Conservation (phyloP, 192 early-diverging fungal genomes). For the Tieghemiomyces parasiticus region DNA sequence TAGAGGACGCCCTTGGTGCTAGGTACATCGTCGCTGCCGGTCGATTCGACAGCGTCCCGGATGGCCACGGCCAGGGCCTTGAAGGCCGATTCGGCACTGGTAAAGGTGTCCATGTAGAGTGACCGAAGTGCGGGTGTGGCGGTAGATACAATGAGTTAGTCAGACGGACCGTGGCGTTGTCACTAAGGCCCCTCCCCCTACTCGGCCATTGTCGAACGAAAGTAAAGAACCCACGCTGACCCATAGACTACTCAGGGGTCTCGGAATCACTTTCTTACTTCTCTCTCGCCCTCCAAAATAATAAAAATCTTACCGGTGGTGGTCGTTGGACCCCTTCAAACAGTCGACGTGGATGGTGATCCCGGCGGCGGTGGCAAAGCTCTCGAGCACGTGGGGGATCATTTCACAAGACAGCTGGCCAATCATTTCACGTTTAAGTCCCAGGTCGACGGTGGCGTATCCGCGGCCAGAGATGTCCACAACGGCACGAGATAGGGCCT, state of each 20-base stretch:
- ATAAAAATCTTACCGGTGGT: conserved; percentile 65
- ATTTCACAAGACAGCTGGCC: conserved; percentile 89
- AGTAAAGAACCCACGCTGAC: too few relatives aligned
- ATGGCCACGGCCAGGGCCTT: conserved; percentile 95
- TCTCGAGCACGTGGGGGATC: conserved; percentile 93
- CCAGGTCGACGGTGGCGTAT: conserved; percentile 64
- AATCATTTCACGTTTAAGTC: conserved; percentile 81
- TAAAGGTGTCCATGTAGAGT: conserved; percentile 6
- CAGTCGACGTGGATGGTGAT: conserved; percentile 96
- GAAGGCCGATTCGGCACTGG: conserved; percentile 90
- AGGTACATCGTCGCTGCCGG: conserved; percentile 80
- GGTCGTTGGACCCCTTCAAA: conserved; percentile 90
- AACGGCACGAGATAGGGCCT: conserved; percentile 87
- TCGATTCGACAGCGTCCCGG: conserved; percentile 66
- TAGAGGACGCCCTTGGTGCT: conserved; percentile 88
- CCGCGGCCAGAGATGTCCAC: conserved; percentile 96
- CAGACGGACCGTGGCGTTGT: too few relatives aligned
- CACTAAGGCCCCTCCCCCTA: too few relatives aligned
- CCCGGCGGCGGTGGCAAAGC: conserved; percentile 80
- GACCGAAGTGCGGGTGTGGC: background rate
- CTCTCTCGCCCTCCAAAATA: too few relatives aligned
- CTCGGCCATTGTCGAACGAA: too few relatives aligned
- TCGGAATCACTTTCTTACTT: too few relatives aligned
- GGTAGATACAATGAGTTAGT: too few relatives aligned
- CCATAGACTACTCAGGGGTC: too few relatives aligned